Evolutionary conservation across 75 land plant genomes (phyloP).

Genomic region (Isoetes taiwanensis): DNA sequence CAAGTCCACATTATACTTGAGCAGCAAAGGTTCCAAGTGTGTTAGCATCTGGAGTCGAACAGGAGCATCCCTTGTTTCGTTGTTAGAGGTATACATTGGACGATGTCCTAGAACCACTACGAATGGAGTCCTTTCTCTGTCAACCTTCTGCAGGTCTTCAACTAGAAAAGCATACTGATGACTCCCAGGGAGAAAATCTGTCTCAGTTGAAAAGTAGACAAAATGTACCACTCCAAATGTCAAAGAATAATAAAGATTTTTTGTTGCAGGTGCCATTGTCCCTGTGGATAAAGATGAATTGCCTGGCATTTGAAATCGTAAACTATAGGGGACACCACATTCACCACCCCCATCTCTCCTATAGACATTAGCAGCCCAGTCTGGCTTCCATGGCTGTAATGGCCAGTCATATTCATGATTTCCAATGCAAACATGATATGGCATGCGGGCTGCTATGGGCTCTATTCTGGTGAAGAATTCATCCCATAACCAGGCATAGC

Average conservation of each 20-base stretch:
- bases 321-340: constrained; percentile 91
- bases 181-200: constrained; percentile 67
- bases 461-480: constrained; percentile 61
- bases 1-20: constrained; percentile 53
- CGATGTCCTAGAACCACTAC: constrained; percentile 83
- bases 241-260: constrained; percentile 70
- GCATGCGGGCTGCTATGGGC: constrained; percentile 65
- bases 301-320: constrained; percentile 81
- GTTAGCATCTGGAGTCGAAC: constrained; percentile 33
- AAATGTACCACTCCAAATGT: constrained; percentile 67
- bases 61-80: constrained; percentile 30
- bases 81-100: constrained; percentile 82
- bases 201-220: constrained; percentile 81
- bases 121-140: constrained; percentile 65
- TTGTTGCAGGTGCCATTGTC: constrained; percentile 38
- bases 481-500: constrained; percentile 88
- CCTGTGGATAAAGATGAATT: constrained; percentile 55
- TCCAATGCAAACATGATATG: constrained; percentile 84
- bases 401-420: constrained; percentile 97
- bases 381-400: constrained; percentile 71
- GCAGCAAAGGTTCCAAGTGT: constrained; percentile 61
- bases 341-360: constrained; percentile 87
- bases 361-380: constrained; percentile 41
- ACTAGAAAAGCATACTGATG: constrained; percentile 54
- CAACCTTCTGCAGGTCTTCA: constrained; percentile 48